Evolutionary conservation across 2,329 filamentous ascomycete genomes (phyloP).

Genomic region (Microsporum ferrugineum): DNA sequence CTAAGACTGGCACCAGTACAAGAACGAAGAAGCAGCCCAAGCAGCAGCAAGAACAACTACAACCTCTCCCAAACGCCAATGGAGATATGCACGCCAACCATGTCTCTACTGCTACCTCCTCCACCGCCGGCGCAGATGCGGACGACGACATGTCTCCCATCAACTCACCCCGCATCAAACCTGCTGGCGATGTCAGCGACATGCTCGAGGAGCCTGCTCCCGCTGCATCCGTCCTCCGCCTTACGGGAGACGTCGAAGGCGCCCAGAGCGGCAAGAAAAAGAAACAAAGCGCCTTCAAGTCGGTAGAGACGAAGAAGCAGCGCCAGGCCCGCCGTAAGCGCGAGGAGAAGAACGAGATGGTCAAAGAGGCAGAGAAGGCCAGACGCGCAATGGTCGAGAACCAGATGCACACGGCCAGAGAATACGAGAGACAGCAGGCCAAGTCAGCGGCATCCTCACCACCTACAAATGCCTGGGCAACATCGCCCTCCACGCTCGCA

Average conservation of each 20-base stretch:
- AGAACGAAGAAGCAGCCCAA: not conserved
- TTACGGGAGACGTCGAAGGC: conserved; percentile 56
- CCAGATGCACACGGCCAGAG: conserved; percentile 69
- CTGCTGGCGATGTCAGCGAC: conserved; percentile 62
- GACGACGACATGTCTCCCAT: conserved; percentile 69
- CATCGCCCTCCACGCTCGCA: conserved; percentile 8
- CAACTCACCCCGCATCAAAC: conserved; percentile 50
- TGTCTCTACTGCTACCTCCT: conserved; percentile 50
- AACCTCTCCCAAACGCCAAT: not conserved
- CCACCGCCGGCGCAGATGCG: conserved; percentile 60
- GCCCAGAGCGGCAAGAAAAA: conserved; percentile 46
- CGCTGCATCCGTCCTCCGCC: conserved; percentile 63
- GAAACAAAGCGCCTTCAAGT: conserved; percentile 50
- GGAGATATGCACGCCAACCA: not conserved
- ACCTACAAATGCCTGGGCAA: conserved; percentile 43
- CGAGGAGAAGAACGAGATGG: conserved; percentile 62
- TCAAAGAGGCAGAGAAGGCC: conserved; percentile 66
- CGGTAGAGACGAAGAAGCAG: conserved; percentile 83
- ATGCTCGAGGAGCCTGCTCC: conserved; percentile 69
- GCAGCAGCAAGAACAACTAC: conserved; percentile 10
- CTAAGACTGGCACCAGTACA: conserved; percentile 6
- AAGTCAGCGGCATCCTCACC: conserved; percentile 30
- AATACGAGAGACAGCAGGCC: conserved; percentile 64
- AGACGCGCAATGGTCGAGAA: conserved; percentile 67
- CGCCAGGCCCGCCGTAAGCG: conserved; percentile 84